These are phyloP conservation scores for Plasmodium malariae DNA, from an alignment of 169 alveolate genomes.

Conservation along the genomic window DNA sequence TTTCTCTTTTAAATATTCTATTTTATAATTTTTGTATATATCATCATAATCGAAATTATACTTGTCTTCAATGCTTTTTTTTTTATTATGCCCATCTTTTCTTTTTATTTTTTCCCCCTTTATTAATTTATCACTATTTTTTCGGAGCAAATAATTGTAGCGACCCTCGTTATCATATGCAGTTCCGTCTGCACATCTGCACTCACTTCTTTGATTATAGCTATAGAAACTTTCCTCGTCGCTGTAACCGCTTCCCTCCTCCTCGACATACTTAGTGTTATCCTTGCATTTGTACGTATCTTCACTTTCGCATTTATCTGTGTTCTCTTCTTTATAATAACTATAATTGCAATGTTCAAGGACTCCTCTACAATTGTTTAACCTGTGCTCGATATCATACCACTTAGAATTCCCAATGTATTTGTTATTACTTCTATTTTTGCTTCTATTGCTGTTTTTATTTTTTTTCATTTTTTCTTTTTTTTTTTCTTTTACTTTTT, in stretches of 20 bases:
- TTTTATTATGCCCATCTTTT: not conserved
- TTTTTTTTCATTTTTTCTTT: not conserved
- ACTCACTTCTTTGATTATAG: constrained; percentile 15
- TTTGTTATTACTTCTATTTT: not conserved
- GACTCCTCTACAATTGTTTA: constrained; percentile 60
- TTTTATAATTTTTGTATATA: constrained; percentile 47
- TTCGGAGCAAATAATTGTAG: too few species aligned
- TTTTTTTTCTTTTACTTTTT: not conserved
- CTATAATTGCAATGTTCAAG: not conserved
- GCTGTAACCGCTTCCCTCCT: not conserved
- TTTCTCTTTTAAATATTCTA: constrained; percentile 48
- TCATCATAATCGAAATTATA: constrained; percentile 30
- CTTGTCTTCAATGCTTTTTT: constrained; percentile 28
- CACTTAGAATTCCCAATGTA: constrained; percentile 58
- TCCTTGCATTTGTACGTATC: not conserved
- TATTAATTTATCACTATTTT: not conserved
- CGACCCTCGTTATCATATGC: not conserved
- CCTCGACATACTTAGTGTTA: not conserved
- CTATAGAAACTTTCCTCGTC: not conserved
- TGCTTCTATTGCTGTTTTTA: not conserved
- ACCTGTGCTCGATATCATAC: constrained; percentile 50
- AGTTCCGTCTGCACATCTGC: not conserved
- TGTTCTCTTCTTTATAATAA: not conserved
- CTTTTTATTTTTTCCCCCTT: not conserved
- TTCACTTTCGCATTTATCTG: not conserved